phyloP scores from a whole-genome alignment of 352 stramenopile genomes.

The Globisporangium apiculatum region DNA sequence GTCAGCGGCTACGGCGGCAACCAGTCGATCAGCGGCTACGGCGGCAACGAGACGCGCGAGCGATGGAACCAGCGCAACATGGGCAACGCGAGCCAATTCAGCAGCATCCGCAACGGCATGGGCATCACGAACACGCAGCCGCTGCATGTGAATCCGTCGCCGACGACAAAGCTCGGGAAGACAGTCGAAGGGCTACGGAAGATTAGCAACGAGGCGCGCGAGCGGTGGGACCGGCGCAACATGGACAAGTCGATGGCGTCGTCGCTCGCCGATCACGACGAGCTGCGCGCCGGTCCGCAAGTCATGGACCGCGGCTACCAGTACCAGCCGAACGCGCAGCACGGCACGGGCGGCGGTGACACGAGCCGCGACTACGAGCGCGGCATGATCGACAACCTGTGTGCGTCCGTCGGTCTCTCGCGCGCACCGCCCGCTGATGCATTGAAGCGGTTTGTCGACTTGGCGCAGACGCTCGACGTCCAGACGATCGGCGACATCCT shows the following conservation, averaged over 20 bases:
- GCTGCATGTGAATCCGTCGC: conserved; percentile 21
- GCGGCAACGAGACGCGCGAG: conserved; percentile 3
- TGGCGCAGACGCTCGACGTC: conserved; percentile 80
- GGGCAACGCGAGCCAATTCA: conserved; percentile 59
- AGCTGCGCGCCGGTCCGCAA: conserved; percentile 52
- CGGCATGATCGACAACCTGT: conserved; percentile 80
- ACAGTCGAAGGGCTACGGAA: conserved; percentile 78
- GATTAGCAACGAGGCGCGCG: conserved; percentile 65
- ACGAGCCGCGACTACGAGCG: conserved; percentile 83
- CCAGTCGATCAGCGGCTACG: conserved; percentile 11
- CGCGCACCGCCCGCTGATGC: conserved; percentile 69
- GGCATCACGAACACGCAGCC: conserved; percentile 44
- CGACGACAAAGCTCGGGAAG: conserved; percentile 61
- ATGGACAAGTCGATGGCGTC: conserved; percentile 89
- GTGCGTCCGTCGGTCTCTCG: conserved; percentile 62
- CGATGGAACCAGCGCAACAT: conserved; percentile 23
- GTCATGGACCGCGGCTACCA: conserved; percentile 66
- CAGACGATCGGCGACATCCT: conserved; percentile 83
- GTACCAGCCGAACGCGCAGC: conserved; percentile 57
- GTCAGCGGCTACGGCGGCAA: conserved; percentile 2
- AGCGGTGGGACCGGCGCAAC: conserved; percentile 84
- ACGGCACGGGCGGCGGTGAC: conserved; percentile 59
- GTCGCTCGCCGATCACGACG: conserved; percentile 82
- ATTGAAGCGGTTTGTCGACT: conserved; percentile 78
- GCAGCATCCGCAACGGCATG: conserved; percentile 32